These are phyloP conservation scores for Akanthomyces dipterigenus DNA, from an alignment of 2,329 filamentous ascomycete genomes.

Conservation along the genomic window DNA sequence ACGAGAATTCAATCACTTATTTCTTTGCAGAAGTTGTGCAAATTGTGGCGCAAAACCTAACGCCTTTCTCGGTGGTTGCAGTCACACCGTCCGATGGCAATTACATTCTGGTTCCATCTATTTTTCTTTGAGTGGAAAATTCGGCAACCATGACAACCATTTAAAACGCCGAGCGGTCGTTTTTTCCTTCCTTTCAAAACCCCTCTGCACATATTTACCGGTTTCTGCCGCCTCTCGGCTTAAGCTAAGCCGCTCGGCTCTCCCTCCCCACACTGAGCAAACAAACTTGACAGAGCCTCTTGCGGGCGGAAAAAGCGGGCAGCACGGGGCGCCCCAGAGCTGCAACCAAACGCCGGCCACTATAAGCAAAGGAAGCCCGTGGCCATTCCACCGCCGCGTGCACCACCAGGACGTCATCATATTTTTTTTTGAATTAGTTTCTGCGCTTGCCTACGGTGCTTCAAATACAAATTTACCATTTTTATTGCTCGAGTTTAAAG, in stretches of 20 bases:
- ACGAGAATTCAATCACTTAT: no score
- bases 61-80: no score
- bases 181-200: not conserved
- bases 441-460: not conserved
- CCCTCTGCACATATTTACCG: no score
- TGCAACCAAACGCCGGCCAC: slow-evolving; percentile 7
- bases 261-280: not conserved
- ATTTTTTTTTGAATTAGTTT: not conserved
- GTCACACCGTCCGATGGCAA: no score
- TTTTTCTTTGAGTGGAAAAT: no score
- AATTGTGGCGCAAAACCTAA: no score
- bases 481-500: no score
- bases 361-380: slow-evolving; percentile 6
- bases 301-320: slow-evolving; percentile 1
- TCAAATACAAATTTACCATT: no score
- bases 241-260: slow-evolving; percentile 11
- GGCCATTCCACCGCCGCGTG: not conserved
- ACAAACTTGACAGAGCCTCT: not conserved
- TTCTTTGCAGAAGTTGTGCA: no score
- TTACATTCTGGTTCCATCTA: no score
- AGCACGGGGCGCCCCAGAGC: not conserved
- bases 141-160: no score
- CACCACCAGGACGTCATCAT: not conserved
- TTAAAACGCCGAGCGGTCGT: no score
- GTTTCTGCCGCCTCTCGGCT: not conserved